These are phyloP conservation scores for Melampsora americana DNA, from an alignment of 1,284 basidiomycete genomes.

Conservation along the genomic window DNA sequence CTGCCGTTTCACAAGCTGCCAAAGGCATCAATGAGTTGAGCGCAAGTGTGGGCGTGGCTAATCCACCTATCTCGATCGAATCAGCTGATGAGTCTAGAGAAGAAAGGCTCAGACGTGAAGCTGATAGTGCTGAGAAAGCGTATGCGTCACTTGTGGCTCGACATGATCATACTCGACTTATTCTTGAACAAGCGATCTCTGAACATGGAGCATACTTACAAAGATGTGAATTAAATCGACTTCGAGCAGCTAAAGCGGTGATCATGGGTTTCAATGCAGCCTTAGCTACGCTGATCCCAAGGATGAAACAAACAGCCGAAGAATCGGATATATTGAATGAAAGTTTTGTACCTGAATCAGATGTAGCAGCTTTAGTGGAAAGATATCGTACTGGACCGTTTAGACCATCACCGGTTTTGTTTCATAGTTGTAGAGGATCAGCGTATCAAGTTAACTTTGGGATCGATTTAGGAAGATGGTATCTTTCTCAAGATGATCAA, in stretches of 20 bases:
- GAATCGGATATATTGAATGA: conserved; percentile 24
- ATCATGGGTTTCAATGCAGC: conserved; percentile 43
- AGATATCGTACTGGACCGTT: conserved; percentile 34
- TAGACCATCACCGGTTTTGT: conserved; percentile 25
- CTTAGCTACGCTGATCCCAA: conserved; percentile 20
- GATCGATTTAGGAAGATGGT: conserved; percentile 36
- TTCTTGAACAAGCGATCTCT: conserved; percentile 28
- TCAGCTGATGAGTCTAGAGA: conserved; percentile 22
- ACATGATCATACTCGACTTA: conserved; percentile 27
- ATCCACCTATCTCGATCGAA: conserved; percentile 4
- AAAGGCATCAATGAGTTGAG: conserved; percentile 42
- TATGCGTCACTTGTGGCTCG: conserved; percentile 11
- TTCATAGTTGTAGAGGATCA: conserved; percentile 14
- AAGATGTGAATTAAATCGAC: conserved; percentile 36
- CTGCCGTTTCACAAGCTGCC: conserved; percentile 37
- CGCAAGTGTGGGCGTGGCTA: conserved; percentile 15
- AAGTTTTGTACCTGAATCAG: conserved; percentile 32
- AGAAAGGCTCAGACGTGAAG: conserved; percentile 33
- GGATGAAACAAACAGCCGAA: conserved; percentile 22
- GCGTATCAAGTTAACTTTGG: conserved; percentile 27
- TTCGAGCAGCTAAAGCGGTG: conserved; percentile 40
- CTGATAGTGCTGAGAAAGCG: conserved; percentile 31
- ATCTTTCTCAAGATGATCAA: conserved; percentile 28
- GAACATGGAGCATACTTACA: conserved; percentile 24
- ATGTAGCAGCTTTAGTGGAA: conserved; percentile 29